Evolutionary conservation across 164 flowering plant species (phyloP).

Genomic region (Vitis amurensis): DNA sequence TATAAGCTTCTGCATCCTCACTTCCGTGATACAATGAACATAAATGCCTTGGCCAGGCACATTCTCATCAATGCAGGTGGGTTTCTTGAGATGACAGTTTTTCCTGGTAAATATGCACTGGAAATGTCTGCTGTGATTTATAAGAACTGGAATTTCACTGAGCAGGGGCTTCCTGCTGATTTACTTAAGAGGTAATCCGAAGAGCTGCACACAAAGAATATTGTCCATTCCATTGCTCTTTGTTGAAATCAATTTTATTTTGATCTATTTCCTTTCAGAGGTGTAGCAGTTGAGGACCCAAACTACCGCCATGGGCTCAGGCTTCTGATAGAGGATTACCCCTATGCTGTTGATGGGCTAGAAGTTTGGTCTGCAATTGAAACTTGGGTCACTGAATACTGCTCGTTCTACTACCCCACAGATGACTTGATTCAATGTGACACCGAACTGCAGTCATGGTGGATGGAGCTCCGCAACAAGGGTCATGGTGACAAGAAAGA

Average conservation of each 20-base stretch:
- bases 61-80: constrained; percentile 83
- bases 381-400: constrained; percentile 72
- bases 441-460: constrained; percentile 81
- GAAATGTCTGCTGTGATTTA: constrained; percentile 75
- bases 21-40: constrained; percentile 83
- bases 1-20: constrained; percentile 86
- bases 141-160: constrained; percentile 69
- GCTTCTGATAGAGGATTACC: constrained; percentile 79
- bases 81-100: constrained; percentile 70
- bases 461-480: constrained; percentile 64
- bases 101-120: constrained; percentile 72
- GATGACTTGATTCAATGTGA: constrained; percentile 51
- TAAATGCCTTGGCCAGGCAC: constrained; percentile 83
- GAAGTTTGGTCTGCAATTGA: constrained; percentile 85
- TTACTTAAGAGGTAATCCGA: constrained; percentile 63
- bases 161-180: constrained; percentile 82
- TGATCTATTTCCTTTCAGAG: constrained; percentile 41
- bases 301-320: constrained; percentile 54
- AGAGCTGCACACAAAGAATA: neutral
- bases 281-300: constrained; percentile 66
- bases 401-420: constrained; percentile 58
- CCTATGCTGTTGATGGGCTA: constrained; percentile 84
- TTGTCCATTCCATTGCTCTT: neutral
- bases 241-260: neutral
- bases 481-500: constrained; percentile 82